Evolutionary conservation across 2,329 filamentous ascomycete species (phyloP).

Genomic region (Alternaria postmessia): DNA sequence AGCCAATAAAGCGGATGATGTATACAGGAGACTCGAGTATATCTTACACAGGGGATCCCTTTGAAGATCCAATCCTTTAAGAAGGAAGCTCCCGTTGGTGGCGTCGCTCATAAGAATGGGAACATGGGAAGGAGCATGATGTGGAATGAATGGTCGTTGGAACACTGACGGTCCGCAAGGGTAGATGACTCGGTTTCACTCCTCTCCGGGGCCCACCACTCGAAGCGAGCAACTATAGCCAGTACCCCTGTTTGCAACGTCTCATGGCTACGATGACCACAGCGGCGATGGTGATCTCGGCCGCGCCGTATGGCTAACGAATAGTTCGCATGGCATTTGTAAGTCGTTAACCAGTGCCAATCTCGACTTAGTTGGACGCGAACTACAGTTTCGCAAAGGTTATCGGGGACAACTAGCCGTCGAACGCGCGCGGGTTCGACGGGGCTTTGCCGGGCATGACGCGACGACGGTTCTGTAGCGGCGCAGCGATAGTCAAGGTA

Average conservation of each 20-base stretch:
- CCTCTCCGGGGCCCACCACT: slow-evolving; percentile 4
- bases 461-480: slow-evolving; percentile 6
- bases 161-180: slow-evolving; percentile 4
- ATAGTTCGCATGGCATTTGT: slow-evolving; percentile 15
- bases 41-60: slow-evolving; percentile 3
- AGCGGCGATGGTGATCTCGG: slow-evolving; percentile 9
- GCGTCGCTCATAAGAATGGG: not conserved
- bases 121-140: not conserved
- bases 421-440: not conserved
- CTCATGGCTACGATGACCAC: slow-evolving; percentile 8
- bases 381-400: not conserved
- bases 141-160: not conserved
- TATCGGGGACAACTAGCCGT: not conserved
- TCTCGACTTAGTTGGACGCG: not conserved
- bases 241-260: slow-evolving; percentile 12
- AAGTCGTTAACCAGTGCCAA: not conserved
- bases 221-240: slow-evolving; percentile 11
- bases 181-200: slow-evolving; percentile 6
- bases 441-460: slow-evolving; percentile 6
- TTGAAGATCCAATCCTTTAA: slow-evolving; percentile 6
- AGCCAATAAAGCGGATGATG: slow-evolving; percentile 1
- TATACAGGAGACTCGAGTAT: not conserved
- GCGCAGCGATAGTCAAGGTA: slow-evolving; percentile 1
- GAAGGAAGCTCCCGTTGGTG: slow-evolving; percentile 13
- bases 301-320: slow-evolving; percentile 14